Conservation (phyloP, 805 yeast species). For the Lachancea fermentati region DNA sequence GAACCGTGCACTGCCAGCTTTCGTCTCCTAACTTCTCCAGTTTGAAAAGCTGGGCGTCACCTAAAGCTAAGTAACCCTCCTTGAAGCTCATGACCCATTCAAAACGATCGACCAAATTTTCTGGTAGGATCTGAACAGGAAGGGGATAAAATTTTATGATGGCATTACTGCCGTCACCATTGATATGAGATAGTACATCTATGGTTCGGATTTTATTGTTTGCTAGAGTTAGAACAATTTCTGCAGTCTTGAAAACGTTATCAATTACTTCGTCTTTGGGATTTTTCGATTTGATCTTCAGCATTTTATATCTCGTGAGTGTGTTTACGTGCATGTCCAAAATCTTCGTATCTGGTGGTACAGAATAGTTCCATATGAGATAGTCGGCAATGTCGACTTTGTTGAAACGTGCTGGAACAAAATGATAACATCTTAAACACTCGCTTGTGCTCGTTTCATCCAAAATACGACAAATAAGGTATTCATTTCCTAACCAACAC, state of each 20-base stretch:
- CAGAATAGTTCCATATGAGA: constrained; percentile 25
- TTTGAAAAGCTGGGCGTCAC: constrained; percentile 17
- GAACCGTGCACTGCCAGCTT: constrained; percentile 15
- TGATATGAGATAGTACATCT: constrained; percentile 26
- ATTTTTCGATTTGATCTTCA: constrained; percentile 19
- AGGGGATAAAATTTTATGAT: constrained; percentile 21
- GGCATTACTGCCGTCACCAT: constrained; percentile 20
- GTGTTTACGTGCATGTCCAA: constrained; percentile 22
- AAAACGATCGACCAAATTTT: constrained; percentile 7
- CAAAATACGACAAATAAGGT: constrained; percentile 23
- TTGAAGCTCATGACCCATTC: constrained; percentile 23
- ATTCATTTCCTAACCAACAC: constrained; percentile 31
- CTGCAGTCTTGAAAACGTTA: constrained; percentile 26
- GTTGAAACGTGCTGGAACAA: constrained; percentile 19
- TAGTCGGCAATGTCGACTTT: constrained; percentile 15
- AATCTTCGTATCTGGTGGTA: constrained; percentile 14
- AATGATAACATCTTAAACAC: constrained; percentile 21
- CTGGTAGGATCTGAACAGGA: constrained; percentile 10
- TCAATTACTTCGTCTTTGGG: constrained; percentile 12
- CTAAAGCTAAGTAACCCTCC: constrained; percentile 23
- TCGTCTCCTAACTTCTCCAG: constrained; percentile 11
- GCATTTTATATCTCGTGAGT: constrained; percentile 16
- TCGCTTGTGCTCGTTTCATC: constrained; percentile 19
- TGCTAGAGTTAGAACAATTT: constrained; percentile 18
- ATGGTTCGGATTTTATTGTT: constrained; percentile 17